These are phyloP conservation scores for Coffea humblotiana DNA, from an alignment of 305 asterid species.

Conservation along the genomic window DNA sequence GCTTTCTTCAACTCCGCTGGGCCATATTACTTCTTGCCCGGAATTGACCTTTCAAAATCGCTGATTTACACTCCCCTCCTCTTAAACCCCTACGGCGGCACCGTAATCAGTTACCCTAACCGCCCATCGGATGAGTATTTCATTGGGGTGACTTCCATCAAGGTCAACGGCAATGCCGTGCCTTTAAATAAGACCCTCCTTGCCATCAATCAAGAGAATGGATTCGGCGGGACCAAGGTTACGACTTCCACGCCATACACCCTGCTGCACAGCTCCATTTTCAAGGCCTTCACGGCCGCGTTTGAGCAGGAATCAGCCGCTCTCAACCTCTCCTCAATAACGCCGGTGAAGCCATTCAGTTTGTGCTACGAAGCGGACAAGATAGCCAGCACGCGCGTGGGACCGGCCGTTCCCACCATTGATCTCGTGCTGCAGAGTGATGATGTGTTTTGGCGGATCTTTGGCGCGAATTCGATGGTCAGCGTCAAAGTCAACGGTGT, in stretches of 20 bases:
- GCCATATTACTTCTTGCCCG: constrained; percentile 28
- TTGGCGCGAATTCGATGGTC: constrained; percentile 45
- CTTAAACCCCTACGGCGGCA: constrained; percentile 27
- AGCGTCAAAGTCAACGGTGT: constrained; percentile 13
- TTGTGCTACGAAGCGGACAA: constrained; percentile 30
- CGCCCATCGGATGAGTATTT: constrained; percentile 23
- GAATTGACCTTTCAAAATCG: constrained; percentile 21
- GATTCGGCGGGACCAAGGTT: constrained; percentile 19
- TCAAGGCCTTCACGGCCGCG: constrained; percentile 24
- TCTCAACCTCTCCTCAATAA: constrained; percentile 24
- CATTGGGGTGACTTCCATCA: constrained; percentile 24
- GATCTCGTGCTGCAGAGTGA: constrained; percentile 35
- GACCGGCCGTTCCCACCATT: constrained; percentile 36
- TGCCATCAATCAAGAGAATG: neutral
- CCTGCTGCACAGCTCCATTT: constrained; percentile 31
- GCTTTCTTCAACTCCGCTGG: constrained; percentile 32
- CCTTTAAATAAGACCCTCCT: neutral
- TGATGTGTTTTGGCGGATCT: constrained; percentile 34
- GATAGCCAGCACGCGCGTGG: constrained; percentile 16
- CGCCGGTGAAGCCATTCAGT: constrained; percentile 34
- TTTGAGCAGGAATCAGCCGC: constrained; percentile 34
- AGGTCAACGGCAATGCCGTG: constrained; percentile 13
- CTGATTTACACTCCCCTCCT: constrained; percentile 45
- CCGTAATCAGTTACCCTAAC: neutral
- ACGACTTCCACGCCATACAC: constrained; percentile 25